phyloP scores from a whole-genome alignment of 2,329 filamentous ascomycete genomes.

The Ceratocystis cubensis region DNA sequence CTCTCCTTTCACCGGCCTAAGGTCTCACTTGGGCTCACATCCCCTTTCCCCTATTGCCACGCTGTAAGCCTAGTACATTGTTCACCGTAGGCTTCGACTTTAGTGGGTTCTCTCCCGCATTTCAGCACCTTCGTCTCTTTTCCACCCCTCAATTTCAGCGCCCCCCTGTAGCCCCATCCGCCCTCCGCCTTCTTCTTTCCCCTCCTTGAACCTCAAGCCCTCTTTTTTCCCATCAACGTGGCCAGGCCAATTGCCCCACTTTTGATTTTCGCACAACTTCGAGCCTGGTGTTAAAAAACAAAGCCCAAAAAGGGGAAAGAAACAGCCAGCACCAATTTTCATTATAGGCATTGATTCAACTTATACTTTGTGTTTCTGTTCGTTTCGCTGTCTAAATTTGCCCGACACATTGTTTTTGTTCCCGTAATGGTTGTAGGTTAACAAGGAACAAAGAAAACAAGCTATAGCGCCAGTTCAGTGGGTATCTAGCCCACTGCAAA shows the following conservation, averaged over 20 bases:
- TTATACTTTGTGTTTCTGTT: not conserved
- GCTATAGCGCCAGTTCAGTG: too few relatives aligned
- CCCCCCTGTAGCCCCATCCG: not conserved
- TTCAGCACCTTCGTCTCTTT: not conserved
- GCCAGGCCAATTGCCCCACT: constrained; percentile 1
- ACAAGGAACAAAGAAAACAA: not conserved
- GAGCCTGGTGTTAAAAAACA: not conserved
- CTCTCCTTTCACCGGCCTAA: not conserved
- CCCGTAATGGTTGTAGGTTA: too few relatives aligned
- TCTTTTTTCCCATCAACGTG: constrained; percentile 1
- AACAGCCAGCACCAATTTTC: not conserved
- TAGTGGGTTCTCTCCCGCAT: not conserved
- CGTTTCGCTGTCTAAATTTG: not conserved
- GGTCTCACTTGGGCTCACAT: not conserved
- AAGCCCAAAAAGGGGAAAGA: not conserved
- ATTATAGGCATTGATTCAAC: not conserved
- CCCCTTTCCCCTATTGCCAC: not conserved
- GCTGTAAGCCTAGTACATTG: not conserved
- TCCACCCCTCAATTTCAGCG: not conserved
- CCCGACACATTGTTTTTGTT: not conserved
- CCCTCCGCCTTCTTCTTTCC: not conserved
- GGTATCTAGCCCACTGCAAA: not conserved
- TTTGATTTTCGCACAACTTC: constrained; percentile 5
- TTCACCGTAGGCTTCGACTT: not conserved
- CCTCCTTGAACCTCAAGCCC: not conserved